Base-by-base conservation (phyloP, 2,329 filamentous ascomycete genomes). In the Trichoderma sp. region DNA sequence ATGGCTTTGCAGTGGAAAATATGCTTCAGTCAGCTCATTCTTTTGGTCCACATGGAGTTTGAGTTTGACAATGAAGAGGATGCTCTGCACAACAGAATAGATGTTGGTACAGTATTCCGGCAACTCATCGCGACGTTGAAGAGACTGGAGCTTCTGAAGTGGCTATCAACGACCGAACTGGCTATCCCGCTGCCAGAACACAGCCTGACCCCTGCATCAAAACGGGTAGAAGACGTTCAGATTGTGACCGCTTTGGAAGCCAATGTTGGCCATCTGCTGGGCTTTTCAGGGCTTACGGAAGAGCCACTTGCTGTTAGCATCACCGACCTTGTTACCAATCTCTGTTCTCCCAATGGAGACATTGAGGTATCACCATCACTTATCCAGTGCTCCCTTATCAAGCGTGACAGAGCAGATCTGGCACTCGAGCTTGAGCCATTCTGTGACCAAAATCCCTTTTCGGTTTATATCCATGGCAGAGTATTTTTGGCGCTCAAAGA, bases 41-140 rank as follows among this genome's bases (percentile, higher is more conserved):
- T 99, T 7, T 84, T 97, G 19, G 86, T 96, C 11, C 94, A 97
- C 78, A 91, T 98, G 85, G 91, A 96, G 77, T 90, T 90, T 49
- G 93, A 96, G 76, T 87, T 92, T 65, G 91, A 94, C 69, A 87
- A 89, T 72, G 89, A 91, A 53, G 89, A 93, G 52, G 87, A 92
- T 19, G 88, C 88, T 2, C 83, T 89, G 40, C 86, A 87, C 72
- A 80, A 84, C 49, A 81, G 84, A 24, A 82, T 92, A 10, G 87
- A 90, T 33, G 90, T 96, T 70, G 88, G 91, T 61, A 81, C 83
- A 1, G 88, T 95, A 43, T 95, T 91, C 80, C 81, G 88, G 75
- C 85, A 87, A 58, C 84, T 97, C 6, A 83, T 96, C 40, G 82
- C 84, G n/a, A 86, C 91, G 68, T 84, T 99, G 21, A 88, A 87